Conservation (phyloP, 73 alveolate genomes). For the Stentor roeselii region DNA sequence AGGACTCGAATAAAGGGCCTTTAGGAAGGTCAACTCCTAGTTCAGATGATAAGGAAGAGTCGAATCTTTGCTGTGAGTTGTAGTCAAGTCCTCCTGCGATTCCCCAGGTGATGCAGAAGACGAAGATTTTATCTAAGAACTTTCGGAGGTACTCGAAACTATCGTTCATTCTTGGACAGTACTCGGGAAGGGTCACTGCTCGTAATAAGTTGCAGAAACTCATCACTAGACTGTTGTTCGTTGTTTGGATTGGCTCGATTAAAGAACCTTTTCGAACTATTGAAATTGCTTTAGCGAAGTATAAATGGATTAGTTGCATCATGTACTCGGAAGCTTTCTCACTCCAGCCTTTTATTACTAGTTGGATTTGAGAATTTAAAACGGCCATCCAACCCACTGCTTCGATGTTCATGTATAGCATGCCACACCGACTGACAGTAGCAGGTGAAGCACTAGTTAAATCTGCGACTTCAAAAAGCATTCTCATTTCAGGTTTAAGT, state of each 20-base stretch:
- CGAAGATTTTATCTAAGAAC: constrained; percentile 11
- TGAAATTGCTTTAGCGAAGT: background rate
- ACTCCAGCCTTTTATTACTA: constrained; percentile 88
- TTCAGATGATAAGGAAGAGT: background rate
- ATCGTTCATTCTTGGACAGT: constrained; percentile 6
- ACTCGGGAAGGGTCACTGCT: background rate
- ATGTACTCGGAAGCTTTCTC: constrained; percentile 55
- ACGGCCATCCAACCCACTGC: constrained; percentile 93
- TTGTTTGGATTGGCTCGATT: constrained; percentile 62
- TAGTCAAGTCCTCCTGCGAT: constrained; percentile 22
- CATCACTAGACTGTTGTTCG: background rate
- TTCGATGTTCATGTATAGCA: constrained; percentile 90
- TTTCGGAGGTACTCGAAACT: background rate
- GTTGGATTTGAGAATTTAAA: constrained; percentile 84
- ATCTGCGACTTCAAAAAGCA: constrained; percentile 96
- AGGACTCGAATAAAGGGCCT: constrained; percentile 6
- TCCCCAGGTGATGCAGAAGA: constrained; percentile 16
- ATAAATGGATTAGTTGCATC: constrained; percentile 44
- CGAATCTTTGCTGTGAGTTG: background rate
- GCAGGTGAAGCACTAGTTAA: constrained; percentile 99
- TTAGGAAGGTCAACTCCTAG: constrained; percentile 7
- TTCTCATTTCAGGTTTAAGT: constrained; percentile 81
- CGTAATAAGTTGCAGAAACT: background rate
- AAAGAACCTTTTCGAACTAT: constrained; percentile 26
- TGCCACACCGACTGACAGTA: constrained; percentile 99